Evolutionary conservation across 495 filamentous ascomycete genomes (phyloP).

Genomic region (Trichoderma erinaceum): DNA sequence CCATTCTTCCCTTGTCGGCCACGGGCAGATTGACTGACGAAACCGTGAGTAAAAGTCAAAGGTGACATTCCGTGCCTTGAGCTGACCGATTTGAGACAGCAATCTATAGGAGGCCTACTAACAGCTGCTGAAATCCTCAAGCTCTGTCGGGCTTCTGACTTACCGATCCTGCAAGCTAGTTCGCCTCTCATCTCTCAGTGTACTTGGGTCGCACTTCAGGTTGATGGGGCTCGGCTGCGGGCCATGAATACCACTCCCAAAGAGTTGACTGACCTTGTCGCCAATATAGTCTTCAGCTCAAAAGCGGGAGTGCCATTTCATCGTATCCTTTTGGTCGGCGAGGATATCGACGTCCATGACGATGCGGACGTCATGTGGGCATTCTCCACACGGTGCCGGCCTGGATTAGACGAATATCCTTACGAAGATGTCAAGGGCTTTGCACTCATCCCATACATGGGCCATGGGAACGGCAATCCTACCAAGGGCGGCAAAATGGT

Average conservation of each 20-base stretch:
- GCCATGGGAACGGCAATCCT: neutral
- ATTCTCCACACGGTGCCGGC: constrained; percentile 36
- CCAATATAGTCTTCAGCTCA: neutral
- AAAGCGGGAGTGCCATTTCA: neutral
- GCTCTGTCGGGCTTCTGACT: constrained; percentile 29
- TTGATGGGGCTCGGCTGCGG: constrained; percentile 31
- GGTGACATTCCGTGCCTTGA: neutral
- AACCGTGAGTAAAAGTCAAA: constrained; percentile 22
- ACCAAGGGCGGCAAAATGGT: neutral
- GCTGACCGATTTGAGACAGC: constrained; percentile 35
- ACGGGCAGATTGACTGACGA: constrained; percentile 35
- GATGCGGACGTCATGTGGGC: constrained; percentile 40
- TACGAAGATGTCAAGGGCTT: constrained; percentile 37
- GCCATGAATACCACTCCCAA: constrained; percentile 28
- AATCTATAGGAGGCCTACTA: constrained; percentile 20
- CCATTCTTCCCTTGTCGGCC: constrained; percentile 35
- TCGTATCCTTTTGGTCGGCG: neutral
- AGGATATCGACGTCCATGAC: constrained; percentile 15
- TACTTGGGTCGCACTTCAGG: constrained; percentile 35
- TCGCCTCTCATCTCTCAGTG: constrained; percentile 37
- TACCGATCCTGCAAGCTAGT: constrained; percentile 35
- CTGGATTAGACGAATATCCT: constrained; percentile 32
- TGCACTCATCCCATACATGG: constrained; percentile 33
- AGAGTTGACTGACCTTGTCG: neutral
- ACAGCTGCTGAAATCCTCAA: constrained; percentile 36